Percentiles rank a stretch among this genome's conserved stretches.
These are phyloP conservation scores for Trichoderma simmonsii DNA, from an alignment of 2,329 filamentous ascomycete species.

Conservation along the genomic window DNA sequence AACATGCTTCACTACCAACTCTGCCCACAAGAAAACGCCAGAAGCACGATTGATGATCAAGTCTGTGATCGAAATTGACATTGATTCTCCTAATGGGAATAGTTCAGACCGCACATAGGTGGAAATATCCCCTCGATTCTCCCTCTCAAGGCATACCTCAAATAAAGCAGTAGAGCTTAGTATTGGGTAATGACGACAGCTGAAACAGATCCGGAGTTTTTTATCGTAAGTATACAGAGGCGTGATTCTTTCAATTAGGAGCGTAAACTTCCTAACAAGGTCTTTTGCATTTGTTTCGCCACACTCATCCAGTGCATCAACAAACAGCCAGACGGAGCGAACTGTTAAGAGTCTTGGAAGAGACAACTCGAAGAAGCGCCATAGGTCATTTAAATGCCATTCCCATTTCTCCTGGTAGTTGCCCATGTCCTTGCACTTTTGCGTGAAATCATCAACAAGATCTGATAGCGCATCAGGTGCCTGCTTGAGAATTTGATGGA, in stretches of 20 bases:
- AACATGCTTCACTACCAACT: conserved; percentile 26
- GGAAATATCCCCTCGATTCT: conserved; percentile 32
- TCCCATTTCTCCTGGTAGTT: conserved; percentile 25
- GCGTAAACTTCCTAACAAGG: conserved; percentile 17
- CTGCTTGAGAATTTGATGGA: conserved; percentile 33
- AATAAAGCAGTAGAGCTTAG: conserved; percentile 18
- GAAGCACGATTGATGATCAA: conserved; percentile 27
- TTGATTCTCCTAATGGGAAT: not conserved
- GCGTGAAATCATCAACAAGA: conserved; percentile 22
- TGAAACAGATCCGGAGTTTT: conserved; percentile 30
- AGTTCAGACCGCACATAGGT: conserved; percentile 25
- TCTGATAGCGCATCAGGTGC: conserved; percentile 22
- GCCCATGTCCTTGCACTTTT: conserved; percentile 14
- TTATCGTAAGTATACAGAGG: accelerated
- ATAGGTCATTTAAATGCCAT: conserved; percentile 29
- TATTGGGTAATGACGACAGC: conserved; percentile 34
- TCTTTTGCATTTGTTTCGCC: conserved; percentile 26
- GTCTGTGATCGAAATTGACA: not conserved
- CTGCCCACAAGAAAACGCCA: conserved; percentile 38
- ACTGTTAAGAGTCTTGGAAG: conserved; percentile 25
- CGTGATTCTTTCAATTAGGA: conserved; percentile 20
- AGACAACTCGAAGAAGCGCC: conserved; percentile 21
- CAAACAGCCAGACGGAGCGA: conserved; percentile 28
- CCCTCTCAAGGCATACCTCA: conserved; percentile 30
- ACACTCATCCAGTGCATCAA: conserved; percentile 38